Base-by-base conservation (phyloP, 441 rosid genomes). In the Gossypium armourianum region DNA sequence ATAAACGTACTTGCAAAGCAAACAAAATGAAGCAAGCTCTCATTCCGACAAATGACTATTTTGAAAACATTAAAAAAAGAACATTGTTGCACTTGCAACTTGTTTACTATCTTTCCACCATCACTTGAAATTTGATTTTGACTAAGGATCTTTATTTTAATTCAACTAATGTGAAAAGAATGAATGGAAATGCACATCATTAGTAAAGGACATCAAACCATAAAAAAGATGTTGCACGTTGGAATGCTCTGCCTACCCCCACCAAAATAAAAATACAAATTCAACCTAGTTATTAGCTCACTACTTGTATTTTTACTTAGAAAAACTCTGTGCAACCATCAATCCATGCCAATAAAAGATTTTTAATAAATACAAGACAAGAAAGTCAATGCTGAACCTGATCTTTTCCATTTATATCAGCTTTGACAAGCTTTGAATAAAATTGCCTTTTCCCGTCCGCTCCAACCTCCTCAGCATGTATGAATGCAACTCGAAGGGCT, bases 401-500 rank as follows among this genome's bases (percentile, higher is more conserved):
- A 86, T 93, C 98, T 84, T 93, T 93, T 83, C 98, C 98, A 76
- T 93, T 83, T 75, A 90, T 81, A 83, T 93, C 98, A 76, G 95
- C 98, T 85, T 93, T 93, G 57, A 93, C 97, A 67, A 93, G 93
- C 83, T 91, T 93, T 26, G 98, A 93, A 78, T 81, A 88, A 69
- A 79, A 93, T 72, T 86, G 89, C 74, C 80, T 90, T 66, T 77
- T 83, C 68, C 96, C 97, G 56, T 84, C 89, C 53, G 79, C 72
- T 9, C 64, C 21, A 60, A 71, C 84, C 76, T 93, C 97, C 86
- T 93, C 97, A 68, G 76, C 86, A 75, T 93, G 97, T 79, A 93
- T 93, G 82, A 87, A 93, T 29, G 98, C 98, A 45, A 93, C 97
- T 72, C 97, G 93, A 76, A 93, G 97, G 63, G 97, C 98, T 78